These are phyloP conservation scores for Pleurotus tuoliensis DNA, from an alignment of 768 basidiomycete species.

Conservation along the genomic window DNA sequence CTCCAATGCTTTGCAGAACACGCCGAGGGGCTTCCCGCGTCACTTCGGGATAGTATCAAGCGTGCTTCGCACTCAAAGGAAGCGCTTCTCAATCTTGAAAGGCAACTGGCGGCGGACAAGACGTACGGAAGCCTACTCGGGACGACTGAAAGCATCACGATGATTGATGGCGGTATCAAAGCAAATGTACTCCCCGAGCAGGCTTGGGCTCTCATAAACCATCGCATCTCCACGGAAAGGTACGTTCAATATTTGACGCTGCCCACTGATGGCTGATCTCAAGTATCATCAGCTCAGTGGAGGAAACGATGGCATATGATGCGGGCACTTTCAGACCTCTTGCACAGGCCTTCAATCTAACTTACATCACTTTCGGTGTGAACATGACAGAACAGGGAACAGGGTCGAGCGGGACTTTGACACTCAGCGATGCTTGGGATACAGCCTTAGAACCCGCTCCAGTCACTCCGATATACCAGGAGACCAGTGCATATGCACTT, in stretches of 20 bases:
- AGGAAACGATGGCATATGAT: slow-evolving; percentile 23
- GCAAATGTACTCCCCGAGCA: slow-evolving; percentile 59
- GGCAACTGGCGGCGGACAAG: slow-evolving; percentile 21
- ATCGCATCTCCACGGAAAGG: slow-evolving; percentile 44
- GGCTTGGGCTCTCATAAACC: slow-evolving; percentile 45
- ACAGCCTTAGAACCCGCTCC: slow-evolving; percentile 47
- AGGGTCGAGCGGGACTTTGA: slow-evolving; percentile 25
- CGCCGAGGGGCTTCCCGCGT: slow-evolving; percentile 35
- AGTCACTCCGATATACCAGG: slow-evolving; percentile 27
- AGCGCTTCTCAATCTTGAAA: slow-evolving; percentile 38
- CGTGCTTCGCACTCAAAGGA: slow-evolving; percentile 30
- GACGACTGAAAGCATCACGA: slow-evolving; percentile 58
- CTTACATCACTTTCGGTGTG: slow-evolving; percentile 34
- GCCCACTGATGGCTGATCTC: neutral
- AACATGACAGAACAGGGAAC: neutral
- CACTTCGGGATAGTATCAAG: slow-evolving; percentile 29
- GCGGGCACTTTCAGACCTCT: slow-evolving; percentile 27
- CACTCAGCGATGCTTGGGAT: slow-evolving; percentile 34
- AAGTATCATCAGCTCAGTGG: slow-evolving; percentile 26
- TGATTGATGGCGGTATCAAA: slow-evolving; percentile 43
- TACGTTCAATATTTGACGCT: slow-evolving; percentile 7
- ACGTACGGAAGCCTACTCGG: slow-evolving; percentile 27
- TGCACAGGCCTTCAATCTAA: slow-evolving; percentile 34
- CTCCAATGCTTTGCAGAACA: slow-evolving; percentile 47
- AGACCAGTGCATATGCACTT: slow-evolving; percentile 25